A percentile compares a stretch with the other conserved stretches of the same genome.
These are phyloP conservation scores for Pyrenophora teres DNA, from an alignment of 2,329 filamentous ascomycete genomes.

Conservation along the genomic window DNA sequence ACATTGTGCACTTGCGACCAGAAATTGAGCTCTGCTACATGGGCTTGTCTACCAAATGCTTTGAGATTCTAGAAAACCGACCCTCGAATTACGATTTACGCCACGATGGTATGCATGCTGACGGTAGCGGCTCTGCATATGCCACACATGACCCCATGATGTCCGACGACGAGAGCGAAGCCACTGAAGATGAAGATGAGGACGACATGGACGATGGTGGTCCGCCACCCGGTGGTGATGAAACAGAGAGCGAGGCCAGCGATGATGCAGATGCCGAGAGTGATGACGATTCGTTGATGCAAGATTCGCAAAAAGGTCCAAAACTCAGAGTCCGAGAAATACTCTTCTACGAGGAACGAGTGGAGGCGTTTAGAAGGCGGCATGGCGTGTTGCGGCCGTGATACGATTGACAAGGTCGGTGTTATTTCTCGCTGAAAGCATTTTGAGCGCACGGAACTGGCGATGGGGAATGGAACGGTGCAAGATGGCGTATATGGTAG, in stretches of 20 bases:
- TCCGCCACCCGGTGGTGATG: slow-evolving; percentile 54
- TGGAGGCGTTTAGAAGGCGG: slow-evolving; percentile 75
- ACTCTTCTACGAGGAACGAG: slow-evolving; percentile 80
- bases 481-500: slow-evolving; percentile 19
- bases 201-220: slow-evolving; percentile 57
- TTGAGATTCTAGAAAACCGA: slow-evolving; percentile 74
- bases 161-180: slow-evolving; percentile 46
- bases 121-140: slow-evolving; percentile 30
- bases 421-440: slow-evolving; percentile 8
- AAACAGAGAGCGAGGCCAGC: slow-evolving; percentile 38
- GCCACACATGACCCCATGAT: slow-evolving; percentile 38
- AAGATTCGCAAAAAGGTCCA: slow-evolving; percentile 54
- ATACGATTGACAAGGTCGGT: slow-evolving; percentile 4
- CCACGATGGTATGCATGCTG: slow-evolving; percentile 35
- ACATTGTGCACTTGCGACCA: slow-evolving; percentile 75
- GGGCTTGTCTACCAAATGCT: slow-evolving; percentile 77
- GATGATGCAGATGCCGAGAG: slow-evolving; percentile 51
- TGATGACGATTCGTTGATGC: slow-evolving; percentile 57
- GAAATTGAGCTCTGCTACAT: slow-evolving; percentile 79
- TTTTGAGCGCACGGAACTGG: slow-evolving; percentile 8
- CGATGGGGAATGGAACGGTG: slow-evolving; percentile 8
- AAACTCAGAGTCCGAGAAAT: slow-evolving; percentile 75
- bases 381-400: slow-evolving; percentile 52
- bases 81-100: slow-evolving; percentile 51
- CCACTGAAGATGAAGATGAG: slow-evolving; percentile 54